A percentile compares a stretch with the other conserved stretches of the same genome.
phyloP scores from a whole-genome alignment of 1,139 yeast genomes.

The Pichia sp. region DNA sequence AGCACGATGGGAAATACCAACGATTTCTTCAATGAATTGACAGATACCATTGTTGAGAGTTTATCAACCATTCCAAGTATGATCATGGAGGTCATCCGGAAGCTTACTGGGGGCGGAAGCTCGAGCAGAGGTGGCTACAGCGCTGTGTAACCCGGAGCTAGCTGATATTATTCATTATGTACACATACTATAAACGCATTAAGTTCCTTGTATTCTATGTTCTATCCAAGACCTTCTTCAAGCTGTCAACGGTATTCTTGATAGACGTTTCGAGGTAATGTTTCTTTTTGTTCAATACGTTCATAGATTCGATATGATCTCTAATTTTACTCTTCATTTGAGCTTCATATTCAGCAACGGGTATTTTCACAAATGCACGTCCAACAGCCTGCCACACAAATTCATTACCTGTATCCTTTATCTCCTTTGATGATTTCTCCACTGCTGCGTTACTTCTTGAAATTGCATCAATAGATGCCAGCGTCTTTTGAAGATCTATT shows the following conservation, averaged over 20 bases:
- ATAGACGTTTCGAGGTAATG: slow-evolving; percentile 69
- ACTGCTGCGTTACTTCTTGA: slow-evolving; percentile 54
- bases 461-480: slow-evolving; percentile 9
- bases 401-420: slow-evolving; percentile 39
- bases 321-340: slow-evolving; percentile 46
- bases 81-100: slow-evolving; percentile 58
- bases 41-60: slow-evolving; percentile 59
- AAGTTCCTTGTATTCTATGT: too few relatives aligned
- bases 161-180: too few relatives aligned
- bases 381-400: slow-evolving; percentile 84
- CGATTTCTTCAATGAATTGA: slow-evolving; percentile 48
- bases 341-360: slow-evolving; percentile 39
- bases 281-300: slow-evolving; percentile 60
- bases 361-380: slow-evolving; percentile 51
- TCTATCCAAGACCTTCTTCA: slow-evolving; percentile 37
- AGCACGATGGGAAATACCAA: slow-evolving; percentile 37
- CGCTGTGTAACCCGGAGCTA: slow-evolving; percentile 50
- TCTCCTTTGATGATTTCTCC: slow-evolving; percentile 48
- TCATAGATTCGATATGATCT: slow-evolving; percentile 50
- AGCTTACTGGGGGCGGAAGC: slow-evolving; percentile 55
- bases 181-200: too few relatives aligned
- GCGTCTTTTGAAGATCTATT: slow-evolving; percentile 11
- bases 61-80: slow-evolving; percentile 65
- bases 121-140: slow-evolving; percentile 74
- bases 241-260: slow-evolving; percentile 61